Conservation (phyloP, 352 stramenopile species). For the Phytophthora syringae region DNA sequence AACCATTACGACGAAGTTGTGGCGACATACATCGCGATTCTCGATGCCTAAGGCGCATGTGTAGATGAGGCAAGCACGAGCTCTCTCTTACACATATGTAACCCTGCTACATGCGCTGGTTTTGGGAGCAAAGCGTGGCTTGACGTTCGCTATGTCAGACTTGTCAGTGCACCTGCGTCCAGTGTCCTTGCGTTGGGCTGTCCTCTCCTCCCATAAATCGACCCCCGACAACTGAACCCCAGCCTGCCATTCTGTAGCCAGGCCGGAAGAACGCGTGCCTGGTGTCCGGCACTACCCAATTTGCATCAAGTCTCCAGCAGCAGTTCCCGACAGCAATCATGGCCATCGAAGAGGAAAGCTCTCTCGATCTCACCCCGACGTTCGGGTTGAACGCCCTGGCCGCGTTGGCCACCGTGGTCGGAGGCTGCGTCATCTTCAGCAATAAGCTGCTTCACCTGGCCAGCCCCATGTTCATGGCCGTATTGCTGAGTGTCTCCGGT, state of each 20-base stretch:
- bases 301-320: constrained; percentile 18
- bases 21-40: neutral
- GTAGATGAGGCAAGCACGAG: constrained; percentile 15
- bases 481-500: constrained; percentile 67
- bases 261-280: neutral
- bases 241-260: constrained; percentile 2
- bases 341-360: constrained; percentile 37
- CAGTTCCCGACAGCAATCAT: constrained; percentile 27
- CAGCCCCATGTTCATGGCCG: constrained; percentile 62
- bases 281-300: constrained; percentile 26
- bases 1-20: neutral
- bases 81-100: constrained; percentile 19
- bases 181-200: constrained; percentile 17
- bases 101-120: constrained; percentile 16
- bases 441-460: constrained; percentile 69
- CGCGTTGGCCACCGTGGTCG: constrained; percentile 63
- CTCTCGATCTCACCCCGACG: constrained; percentile 34
- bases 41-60: constrained; percentile 12
- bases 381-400: constrained; percentile 69
- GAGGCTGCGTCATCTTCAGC: constrained; percentile 75
- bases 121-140: constrained; percentile 2
- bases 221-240: constrained; percentile 31
- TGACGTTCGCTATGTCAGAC: constrained; percentile 14
- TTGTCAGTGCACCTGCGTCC: constrained; percentile 29
- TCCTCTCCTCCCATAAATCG: constrained; percentile 20